Conservation (phyloP, 306 rosid genomes). For the Vigna angularis region DNA sequence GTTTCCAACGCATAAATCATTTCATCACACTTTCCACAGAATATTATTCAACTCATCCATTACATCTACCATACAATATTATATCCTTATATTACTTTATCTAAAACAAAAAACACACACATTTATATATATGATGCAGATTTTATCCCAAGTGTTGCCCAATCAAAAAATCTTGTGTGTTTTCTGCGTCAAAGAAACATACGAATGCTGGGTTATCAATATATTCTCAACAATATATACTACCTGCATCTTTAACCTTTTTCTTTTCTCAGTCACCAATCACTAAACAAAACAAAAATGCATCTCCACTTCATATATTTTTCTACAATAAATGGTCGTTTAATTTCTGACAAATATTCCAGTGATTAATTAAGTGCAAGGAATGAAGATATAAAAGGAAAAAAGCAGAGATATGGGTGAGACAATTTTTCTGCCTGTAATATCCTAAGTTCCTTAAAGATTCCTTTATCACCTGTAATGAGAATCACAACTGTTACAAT, state of each 20-base stretch:
- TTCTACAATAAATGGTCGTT: constrained; percentile 37
- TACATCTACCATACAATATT: constrained; percentile 29
- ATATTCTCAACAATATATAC: constrained; percentile 44
- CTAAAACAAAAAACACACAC: constrained; percentile 30
- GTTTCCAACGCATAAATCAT: constrained; percentile 56
- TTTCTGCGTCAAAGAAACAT: constrained; percentile 39
- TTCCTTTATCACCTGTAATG: constrained; percentile 52
- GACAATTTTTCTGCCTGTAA: constrained; percentile 54
- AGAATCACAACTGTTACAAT: constrained; percentile 58
- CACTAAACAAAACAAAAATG: constrained; percentile 41
- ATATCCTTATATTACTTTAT: constrained; percentile 38
- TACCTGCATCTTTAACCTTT: constrained; percentile 48
- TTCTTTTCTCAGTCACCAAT: constrained; percentile 28
- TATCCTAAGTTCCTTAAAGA: constrained; percentile 50
- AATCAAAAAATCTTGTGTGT: constrained; percentile 14
- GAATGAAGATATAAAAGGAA: constrained; percentile 26
- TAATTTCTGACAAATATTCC: constrained; percentile 38
- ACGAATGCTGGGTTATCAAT: neutral
- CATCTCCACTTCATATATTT: constrained; percentile 35
- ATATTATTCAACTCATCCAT: constrained; percentile 60
- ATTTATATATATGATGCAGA: constrained; percentile 56
- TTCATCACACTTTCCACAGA: constrained; percentile 49
- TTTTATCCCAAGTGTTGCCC: constrained; percentile 57
- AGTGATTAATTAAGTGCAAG: constrained; percentile 12
- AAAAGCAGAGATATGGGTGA: constrained; percentile 48